Evolutionary conservation across 2,329 filamentous ascomycete genomes (phyloP), one percentile per base, ranked within the genome.

Genomic region (Leptographium radiaticola): DNA sequence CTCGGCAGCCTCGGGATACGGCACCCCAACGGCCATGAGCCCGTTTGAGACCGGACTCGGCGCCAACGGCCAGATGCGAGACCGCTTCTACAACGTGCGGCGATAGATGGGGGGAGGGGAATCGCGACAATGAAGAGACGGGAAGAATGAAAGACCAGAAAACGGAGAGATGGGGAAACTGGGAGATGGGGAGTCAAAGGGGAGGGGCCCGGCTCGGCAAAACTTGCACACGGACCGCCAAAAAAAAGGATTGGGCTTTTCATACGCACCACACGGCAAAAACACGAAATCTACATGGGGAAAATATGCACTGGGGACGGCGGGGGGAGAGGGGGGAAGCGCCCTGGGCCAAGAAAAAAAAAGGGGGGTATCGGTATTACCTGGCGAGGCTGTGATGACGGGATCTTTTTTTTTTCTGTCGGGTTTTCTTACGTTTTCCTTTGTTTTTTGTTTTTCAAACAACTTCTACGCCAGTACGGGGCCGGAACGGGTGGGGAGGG

Each of bases 41-140:
- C 60, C 59, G 2, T 67, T 65, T 52, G 64, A 67, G 46, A 39
- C 64, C 33, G 45, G 48, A 11, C 47, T 63, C 12, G 47, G 50
- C 9, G 44, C 47, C 15, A 52, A 40, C 45, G 42, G 33, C 13
- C 36, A 52, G 11, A 18, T 58, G 40, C 42, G 55, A 10, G 60
- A 61, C 33, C 57, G 57, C 1, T 61, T 58, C 40, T 66, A 56
- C 52, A 61, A 43, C 42, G 52, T 56, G 44, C 58, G 59, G 20
- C 55, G 56, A 18, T 59, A 54, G 45, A 15, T 5, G 10, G 25
- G 30, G 25, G 16, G n/a, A 11, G 16, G 16, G 40, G 8, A 42
- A 15, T 15, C 15, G 40, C 3, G 15, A 11, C 7, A 3, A 15
- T 15, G 13, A 42, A 18, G 2, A 40, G 39, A 16, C 11, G 2